These are phyloP conservation scores for Syncephalastrum racemosum DNA, from an alignment of 371 early-diverging fungal species.

Conservation along the genomic window DNA sequence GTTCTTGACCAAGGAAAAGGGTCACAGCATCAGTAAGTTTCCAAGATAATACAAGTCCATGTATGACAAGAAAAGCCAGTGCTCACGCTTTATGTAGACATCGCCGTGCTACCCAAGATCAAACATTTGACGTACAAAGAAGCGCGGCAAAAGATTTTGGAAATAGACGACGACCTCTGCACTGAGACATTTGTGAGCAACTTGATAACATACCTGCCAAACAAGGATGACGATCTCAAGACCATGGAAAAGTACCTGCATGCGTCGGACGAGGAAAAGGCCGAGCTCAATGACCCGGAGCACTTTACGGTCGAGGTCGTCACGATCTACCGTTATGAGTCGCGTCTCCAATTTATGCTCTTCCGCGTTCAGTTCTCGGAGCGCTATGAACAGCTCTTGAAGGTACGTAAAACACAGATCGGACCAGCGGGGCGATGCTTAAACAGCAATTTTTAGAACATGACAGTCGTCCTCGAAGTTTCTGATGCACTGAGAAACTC, in stretches of 20 bases:
- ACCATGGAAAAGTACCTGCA: conserved; percentile 46
- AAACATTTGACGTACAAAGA: conserved; percentile 25
- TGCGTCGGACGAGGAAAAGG: conserved; percentile 34
- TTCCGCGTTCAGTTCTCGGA: conserved; percentile 55
- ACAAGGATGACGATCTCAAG: conserved; percentile 44
- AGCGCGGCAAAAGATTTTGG: conserved; percentile 31
- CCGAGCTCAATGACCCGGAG: conserved; percentile 50
- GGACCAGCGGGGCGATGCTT: conserved; percentile 3
- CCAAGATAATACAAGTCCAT: background rate
- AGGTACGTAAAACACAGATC: conserved; percentile 15
- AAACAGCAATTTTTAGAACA: conserved; percentile 35
- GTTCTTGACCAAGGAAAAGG: conserved; percentile 41
- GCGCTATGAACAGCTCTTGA: conserved; percentile 36
- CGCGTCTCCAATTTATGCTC: conserved; percentile 46
- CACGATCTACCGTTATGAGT: conserved; percentile 50
- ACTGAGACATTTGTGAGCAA: conserved; percentile 51
- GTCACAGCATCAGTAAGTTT: conserved; percentile 38
- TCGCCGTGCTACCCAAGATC: conserved; percentile 39
- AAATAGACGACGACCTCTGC: conserved; percentile 39
- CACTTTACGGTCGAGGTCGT: conserved; percentile 53
- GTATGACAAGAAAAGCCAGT: background rate
- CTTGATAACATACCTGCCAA: conserved; percentile 39
- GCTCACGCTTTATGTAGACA: conserved; percentile 23
- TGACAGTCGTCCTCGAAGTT: conserved; percentile 40
- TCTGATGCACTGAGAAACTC: conserved; percentile 47